Conservation (phyloP, 768 basidiomycete species). For the Baorangia bicolor region DNA sequence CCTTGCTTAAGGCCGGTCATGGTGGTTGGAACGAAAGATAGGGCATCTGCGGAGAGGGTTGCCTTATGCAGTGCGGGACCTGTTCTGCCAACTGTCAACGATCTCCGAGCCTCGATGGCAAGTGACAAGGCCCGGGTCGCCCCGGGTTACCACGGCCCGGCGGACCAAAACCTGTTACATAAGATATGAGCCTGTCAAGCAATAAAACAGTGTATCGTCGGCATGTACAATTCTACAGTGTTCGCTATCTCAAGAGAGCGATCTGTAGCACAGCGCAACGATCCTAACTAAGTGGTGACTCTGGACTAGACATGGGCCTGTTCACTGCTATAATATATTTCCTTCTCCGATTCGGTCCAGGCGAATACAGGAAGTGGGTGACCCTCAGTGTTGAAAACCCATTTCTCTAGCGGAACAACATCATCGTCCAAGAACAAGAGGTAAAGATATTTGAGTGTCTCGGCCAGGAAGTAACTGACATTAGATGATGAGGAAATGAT, state of each 20-base stretch:
- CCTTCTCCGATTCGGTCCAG: slow-evolving; percentile 56
- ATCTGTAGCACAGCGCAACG: background rate
- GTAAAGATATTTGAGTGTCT: slow-evolving; percentile 72
- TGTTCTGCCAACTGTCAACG: background rate
- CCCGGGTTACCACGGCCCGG: background rate
- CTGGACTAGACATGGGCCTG: background rate
- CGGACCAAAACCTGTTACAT: background rate
- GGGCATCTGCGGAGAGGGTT: slow-evolving; percentile 1
- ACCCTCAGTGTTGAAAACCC: slow-evolving; percentile 71
- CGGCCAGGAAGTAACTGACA: slow-evolving; percentile 51
- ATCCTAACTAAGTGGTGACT: background rate
- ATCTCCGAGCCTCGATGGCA: background rate
- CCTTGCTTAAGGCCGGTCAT: slow-evolving; percentile 53
- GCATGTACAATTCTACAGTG: background rate
- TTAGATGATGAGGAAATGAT: background rate
- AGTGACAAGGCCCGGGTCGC: background rate
- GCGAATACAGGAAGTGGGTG: slow-evolving; percentile 74
- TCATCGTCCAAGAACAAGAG: slow-evolving; percentile 68
- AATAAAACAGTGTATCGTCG: background rate
- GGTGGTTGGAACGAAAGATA: background rate
- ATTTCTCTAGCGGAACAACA: slow-evolving; percentile 50
- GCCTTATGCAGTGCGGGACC: slow-evolving; percentile 7
- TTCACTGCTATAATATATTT: slow-evolving; percentile 26
- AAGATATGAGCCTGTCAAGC: background rate
- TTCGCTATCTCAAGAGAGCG: background rate